Evolutionary conservation across 2,329 filamentous ascomycete genomes (phyloP), one percentile per base, ranked within the genome.

Genomic region (Xylaria sp.): DNA sequence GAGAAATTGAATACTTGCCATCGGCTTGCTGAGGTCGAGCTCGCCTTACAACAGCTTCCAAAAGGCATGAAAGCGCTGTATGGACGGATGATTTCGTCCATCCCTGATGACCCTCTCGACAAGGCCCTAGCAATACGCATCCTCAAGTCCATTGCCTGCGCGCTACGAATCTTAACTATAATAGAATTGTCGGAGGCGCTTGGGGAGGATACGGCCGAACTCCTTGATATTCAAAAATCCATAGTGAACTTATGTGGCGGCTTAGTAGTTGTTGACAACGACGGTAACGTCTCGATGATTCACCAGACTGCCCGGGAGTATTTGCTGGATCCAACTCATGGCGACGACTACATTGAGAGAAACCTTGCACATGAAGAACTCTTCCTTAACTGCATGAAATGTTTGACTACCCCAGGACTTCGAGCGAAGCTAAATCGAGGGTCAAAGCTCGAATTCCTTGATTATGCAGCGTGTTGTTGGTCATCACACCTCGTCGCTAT

Each of bases 291-390:
- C 23, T 28, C 39, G 1, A 7, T 62, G n/a, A 31, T 57, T 10
- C 36, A 62, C 31, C 28, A 28, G 15, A 48, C 59, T n/a, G 58
- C 59, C 10, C 56, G 49, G 8, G 36, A 66, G 10, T 63, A 46
- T 41, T 20, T 63, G 25, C 61, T 62, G 7, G 31, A 31, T 7
- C 31, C 31, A 31, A 31, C 31, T 3, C 31, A 31, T 31, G 31
- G 31, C 31, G 31, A 31, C 31, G 31, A 3, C 31, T 31, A 31
- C 31, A 31, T 31, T 31, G 31, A 31, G 3, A 31, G 31, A 31
- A 31, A 31, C 31, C 31, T 31, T 31, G 31, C 31, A 3, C 31
- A 31, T 7, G 31, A 31, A 7, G 31, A 31, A 31, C 31, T 31
- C 31, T 31, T 31, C 7, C 7, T 31, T 31, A 31, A 7, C 7